Conservation (phyloP, 1,139 yeast species). For the Blastobotrys illinoisensis region DNA sequence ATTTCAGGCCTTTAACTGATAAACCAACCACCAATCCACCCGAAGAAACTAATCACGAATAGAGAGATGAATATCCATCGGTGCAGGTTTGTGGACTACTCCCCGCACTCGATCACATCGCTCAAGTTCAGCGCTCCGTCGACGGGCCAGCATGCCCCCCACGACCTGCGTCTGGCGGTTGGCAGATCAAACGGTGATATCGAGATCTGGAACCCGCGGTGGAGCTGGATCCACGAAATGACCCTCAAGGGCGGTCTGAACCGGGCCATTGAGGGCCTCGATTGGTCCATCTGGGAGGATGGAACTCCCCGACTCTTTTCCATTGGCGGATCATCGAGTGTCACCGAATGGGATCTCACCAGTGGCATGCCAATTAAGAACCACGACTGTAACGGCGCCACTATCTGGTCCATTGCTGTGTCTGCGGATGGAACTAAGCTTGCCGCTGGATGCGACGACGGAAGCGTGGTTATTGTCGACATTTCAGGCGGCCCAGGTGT, state of each 20-base stretch:
- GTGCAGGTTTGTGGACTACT: constrained; percentile 86
- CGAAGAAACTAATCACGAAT: neutral
- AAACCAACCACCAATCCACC: neutral
- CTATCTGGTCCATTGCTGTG: constrained; percentile 82
- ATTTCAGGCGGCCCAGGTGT: constrained; percentile 79
- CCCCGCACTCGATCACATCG: constrained; percentile 81
- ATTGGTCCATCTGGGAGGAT: constrained; percentile 56
- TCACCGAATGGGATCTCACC: constrained; percentile 87
- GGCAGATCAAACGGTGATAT: constrained; percentile 94
- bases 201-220: constrained; percentile 90
- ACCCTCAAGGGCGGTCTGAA: constrained; percentile 76
- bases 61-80: constrained; percentile 71
- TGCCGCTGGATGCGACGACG: constrained; percentile 95
- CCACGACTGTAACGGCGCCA: constrained; percentile 89
- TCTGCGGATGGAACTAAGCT: constrained; percentile 57
- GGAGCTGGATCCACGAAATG: constrained; percentile 49
- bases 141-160: constrained; percentile 47
- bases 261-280: constrained; percentile 82
- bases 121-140: constrained; percentile 73
- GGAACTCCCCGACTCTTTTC: constrained; percentile 70
- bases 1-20: neutral
- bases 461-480: constrained; percentile 77
- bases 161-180: constrained; percentile 73
- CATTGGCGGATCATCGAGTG: constrained; percentile 85
- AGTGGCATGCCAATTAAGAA: constrained; percentile 70